Conservation (phyloP, 139 green algal species). For the Zygnema cylindricum region DNA sequence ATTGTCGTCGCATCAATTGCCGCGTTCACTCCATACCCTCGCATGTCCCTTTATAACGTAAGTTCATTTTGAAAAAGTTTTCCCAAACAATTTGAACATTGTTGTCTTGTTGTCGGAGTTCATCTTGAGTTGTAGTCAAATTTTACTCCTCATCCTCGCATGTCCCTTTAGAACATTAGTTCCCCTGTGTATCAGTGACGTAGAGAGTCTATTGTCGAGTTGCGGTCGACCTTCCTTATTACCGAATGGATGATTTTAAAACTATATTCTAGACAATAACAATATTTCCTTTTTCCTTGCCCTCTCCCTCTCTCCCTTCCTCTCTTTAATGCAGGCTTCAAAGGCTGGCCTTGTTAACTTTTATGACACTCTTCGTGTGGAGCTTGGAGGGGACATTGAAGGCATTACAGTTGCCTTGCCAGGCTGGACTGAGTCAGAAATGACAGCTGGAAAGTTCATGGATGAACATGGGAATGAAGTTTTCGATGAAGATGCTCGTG, state of each 20-base stretch:
- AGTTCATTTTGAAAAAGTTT: background rate
- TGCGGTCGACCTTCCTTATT: too few species aligned
- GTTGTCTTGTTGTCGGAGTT: too few species aligned
- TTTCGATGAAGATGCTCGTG: slow-evolving; percentile 37
- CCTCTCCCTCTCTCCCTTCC: too few species aligned
- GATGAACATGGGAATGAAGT: slow-evolving; percentile 11
- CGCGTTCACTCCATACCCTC: slow-evolving; percentile 51
- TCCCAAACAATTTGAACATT: too few species aligned
- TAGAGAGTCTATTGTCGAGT: too few species aligned
- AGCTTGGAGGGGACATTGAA: slow-evolving; percentile 37
- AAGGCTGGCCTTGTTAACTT: slow-evolving; percentile 56
- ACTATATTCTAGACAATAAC: too few species aligned
- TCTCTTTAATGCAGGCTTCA: slow-evolving; percentile 44
- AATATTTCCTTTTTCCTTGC: too few species aligned
- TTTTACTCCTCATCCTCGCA: too few species aligned
- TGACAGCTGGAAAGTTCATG: slow-evolving; percentile 60
- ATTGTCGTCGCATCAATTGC: slow-evolving; percentile 51
- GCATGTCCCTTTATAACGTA: slow-evolving; percentile 58
- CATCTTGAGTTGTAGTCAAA: too few species aligned
- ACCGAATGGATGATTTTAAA: too few species aligned
- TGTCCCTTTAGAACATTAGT: too few species aligned
- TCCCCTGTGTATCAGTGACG: too few species aligned
- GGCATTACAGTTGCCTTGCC: slow-evolving; percentile 51
- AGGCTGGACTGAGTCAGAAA: slow-evolving; percentile 44
- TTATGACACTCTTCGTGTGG: slow-evolving; percentile 53